A percentile compares a stretch with the other conserved stretches of the same genome.
These are phyloP conservation scores for Cutaneotrichosporon sp. DNA, from an alignment of 1,284 basidiomycete species.

Conservation along the genomic window DNA sequence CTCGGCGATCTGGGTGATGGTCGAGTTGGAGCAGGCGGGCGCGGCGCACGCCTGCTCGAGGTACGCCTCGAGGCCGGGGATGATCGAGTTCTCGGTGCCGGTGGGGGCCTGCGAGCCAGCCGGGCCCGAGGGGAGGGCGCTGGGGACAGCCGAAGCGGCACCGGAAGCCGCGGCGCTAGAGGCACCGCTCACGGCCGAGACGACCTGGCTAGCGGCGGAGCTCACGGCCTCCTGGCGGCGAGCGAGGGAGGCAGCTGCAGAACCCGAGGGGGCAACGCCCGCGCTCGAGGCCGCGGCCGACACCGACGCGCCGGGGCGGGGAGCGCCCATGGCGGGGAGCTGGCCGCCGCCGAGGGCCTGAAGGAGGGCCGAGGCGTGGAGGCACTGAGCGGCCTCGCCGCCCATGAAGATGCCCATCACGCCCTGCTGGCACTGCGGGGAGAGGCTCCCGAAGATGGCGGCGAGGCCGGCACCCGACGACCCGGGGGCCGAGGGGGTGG, in stretches of 20 bases:
- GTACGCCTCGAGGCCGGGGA: conserved; percentile 41
- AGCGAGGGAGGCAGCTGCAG: neutral
- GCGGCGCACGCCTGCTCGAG: conserved; percentile 39
- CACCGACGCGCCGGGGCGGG: neutral
- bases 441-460: neutral
- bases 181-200: neutral
- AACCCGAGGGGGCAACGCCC: neutral
- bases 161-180: neutral
- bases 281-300: neutral
- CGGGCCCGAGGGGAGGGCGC: too few species aligned
- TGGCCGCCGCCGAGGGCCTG: neutral
- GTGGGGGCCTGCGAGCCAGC: conserved; percentile 24
- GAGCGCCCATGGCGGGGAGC: neutral
- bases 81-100: conserved; percentile 35
- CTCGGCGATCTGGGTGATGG: conserved; percentile 36
- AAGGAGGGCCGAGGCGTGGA: neutral
- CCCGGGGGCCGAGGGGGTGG: neutral
- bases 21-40: conserved; percentile 43
- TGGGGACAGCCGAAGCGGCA: neutral
- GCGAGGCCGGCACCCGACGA: neutral
- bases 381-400: neutral
- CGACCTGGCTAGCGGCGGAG: neutral
- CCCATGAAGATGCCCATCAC: neutral
- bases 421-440: neutral
- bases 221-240: neutral